Evolutionary conservation across 768 basidiomycete genomes (phyloP), one percentile per base, ranked within the genome.

Genomic region (Tricholoma sp.): DNA sequence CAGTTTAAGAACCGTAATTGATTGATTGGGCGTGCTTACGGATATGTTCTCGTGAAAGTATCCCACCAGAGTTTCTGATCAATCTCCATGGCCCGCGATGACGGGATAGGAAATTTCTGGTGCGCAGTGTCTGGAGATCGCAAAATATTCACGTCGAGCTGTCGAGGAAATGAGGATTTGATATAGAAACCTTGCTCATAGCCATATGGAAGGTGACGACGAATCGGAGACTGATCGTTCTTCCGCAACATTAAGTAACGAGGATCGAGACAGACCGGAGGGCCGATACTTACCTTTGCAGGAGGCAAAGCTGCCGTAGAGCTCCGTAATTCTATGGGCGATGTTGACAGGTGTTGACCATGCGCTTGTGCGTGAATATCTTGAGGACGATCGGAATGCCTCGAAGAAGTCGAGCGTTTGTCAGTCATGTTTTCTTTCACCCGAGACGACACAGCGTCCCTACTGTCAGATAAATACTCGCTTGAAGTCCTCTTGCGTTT

Each of bases 401-500:
- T 63, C 34, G 66, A 61, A 37, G 64, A 57, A 11, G 64, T 62
- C 8, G 67, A 61, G 54, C 64, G 65, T 50, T 64, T 69, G 34
- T 66, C 64, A 32, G 65, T 59, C 68, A 75, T 73, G 62, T 74
- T 77, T 66, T 73, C 72, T 67, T 77, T 80, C 53, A 74, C 65
- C 60, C 66, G 61, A 7, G 74, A 66, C 22, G 70, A 55, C 6
- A 69, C 58, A 27, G 67, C 57, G 45, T 76, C 70, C 59, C 71
- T 71, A 41, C 63, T 56, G 55, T 76, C 76, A 46, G 71, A 59
- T 53, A 66, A 50, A 52, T 64, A 68, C 55, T 70, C 63, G 8
- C 59, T 47, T 21, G 64, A 55, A 21, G 73, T 74, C 57, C 79
- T 76, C 67, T 79, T 83, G 66, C 82, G 78, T 71, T 85, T 85